Percentiles rank a stretch among this genome's conserved stretches.
Evolutionary conservation across 2,329 filamentous ascomycete species (phyloP).

Genomic region (Zymoseptoria pseudotritici): DNA sequence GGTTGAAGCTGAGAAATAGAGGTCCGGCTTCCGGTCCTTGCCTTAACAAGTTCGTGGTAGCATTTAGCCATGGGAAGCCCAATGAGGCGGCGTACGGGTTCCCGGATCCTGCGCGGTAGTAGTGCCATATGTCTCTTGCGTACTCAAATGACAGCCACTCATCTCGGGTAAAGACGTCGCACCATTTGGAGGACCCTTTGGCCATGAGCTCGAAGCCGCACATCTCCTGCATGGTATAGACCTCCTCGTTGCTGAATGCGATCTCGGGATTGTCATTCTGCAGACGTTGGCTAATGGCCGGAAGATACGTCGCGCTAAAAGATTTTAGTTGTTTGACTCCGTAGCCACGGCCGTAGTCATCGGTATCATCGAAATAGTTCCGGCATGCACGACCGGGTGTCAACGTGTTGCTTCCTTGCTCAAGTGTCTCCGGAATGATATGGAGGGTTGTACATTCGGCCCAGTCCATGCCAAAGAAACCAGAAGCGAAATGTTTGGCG

Average conservation of each 20-base stretch:
- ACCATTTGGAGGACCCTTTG: conserved; percentile 49
- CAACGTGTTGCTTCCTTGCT: conserved; percentile 47
- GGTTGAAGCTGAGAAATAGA: conserved; percentile 53
- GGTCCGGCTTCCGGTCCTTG: conserved; percentile 38
- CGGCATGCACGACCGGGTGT: conserved; percentile 47
- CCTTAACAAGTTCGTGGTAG: conserved; percentile 43
- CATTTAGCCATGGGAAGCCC: conserved; percentile 54
- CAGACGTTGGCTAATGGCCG: conserved; percentile 40
- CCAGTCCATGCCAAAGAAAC: conserved; percentile 49
- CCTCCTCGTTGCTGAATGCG: conserved; percentile 39
- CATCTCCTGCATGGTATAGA: conserved; percentile 56
- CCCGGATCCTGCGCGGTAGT: conserved; percentile 52
- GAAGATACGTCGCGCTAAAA: conserved; percentile 44
- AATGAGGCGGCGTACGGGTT: conserved; percentile 47
- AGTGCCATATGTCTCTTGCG: conserved; percentile 51
- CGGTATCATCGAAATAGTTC: conserved; percentile 31
- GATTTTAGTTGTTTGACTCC: conserved; percentile 41
- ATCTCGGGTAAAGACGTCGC: conserved; percentile 46
- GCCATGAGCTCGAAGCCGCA: conserved; percentile 53
- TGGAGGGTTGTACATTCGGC: conserved; percentile 36
- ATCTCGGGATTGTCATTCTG: conserved; percentile 37
- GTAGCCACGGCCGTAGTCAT: conserved; percentile 41
- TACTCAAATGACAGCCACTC: conserved; percentile 53
- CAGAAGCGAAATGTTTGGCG: conserved; percentile 47
- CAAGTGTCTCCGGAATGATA: conserved; percentile 46